phyloP scores from a whole-genome alignment of 306 rosid species.

The Astragalus membranaceus region DNA sequence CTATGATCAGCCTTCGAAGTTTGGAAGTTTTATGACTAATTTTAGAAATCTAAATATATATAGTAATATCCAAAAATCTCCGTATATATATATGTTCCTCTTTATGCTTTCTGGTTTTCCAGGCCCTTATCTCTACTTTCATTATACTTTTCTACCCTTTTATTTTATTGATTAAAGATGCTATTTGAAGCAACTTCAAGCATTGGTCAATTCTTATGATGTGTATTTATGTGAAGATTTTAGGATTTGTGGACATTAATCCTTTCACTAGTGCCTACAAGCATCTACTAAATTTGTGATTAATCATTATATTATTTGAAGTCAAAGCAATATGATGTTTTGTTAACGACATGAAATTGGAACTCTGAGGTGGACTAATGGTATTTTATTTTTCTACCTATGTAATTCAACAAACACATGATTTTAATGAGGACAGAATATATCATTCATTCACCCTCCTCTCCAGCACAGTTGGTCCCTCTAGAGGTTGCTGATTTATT shows the following conservation, averaged over 20 bases:
- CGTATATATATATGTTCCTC: no score
- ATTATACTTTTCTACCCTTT: slow-evolving; percentile 14
- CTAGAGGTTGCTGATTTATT: slow-evolving; percentile 14
- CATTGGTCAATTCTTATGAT: slow-evolving; percentile 12
- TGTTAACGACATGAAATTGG: slow-evolving; percentile 43
- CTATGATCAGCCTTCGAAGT: not conserved
- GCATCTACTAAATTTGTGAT: slow-evolving; percentile 22
- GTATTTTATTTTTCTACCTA: not conserved
- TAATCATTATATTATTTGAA: slow-evolving; percentile 41
- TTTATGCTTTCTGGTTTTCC: not conserved
- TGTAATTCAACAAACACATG: slow-evolving; percentile 13
- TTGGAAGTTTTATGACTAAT: not conserved
- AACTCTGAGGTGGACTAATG: slow-evolving; percentile 28
- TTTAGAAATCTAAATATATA: not conserved
- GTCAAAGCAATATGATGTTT: slow-evolving; percentile 44
- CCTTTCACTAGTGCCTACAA: not conserved
- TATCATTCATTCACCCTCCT: slow-evolving; percentile 5
- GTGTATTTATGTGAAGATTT: slow-evolving; percentile 18
- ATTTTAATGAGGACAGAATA: slow-evolving; percentile 28
- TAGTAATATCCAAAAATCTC: not conserved
- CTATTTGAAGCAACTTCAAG: slow-evolving; percentile 38
- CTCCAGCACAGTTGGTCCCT: slow-evolving; percentile 32
- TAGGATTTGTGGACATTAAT: slow-evolving; percentile 23
- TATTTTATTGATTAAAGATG: slow-evolving; percentile 23
- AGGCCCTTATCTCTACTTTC: not conserved